Conservation (phyloP, 768 basidiomycete genomes). For the Phylloporus rhodoxanthus region DNA sequence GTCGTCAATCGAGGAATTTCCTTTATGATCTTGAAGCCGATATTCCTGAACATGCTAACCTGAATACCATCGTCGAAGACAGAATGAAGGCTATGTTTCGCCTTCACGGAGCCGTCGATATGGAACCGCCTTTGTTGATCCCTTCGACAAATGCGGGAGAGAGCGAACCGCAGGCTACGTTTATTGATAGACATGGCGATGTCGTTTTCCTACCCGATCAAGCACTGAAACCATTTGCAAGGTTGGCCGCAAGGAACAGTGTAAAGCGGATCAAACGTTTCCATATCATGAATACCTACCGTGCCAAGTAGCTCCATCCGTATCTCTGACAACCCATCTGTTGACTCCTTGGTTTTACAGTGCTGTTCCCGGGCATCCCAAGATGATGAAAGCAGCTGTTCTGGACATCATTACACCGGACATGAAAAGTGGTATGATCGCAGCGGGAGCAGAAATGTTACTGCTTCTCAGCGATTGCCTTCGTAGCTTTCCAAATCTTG, state of each 20-base stretch:
- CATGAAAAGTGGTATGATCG: conserved; percentile 52
- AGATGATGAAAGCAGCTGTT: conserved; percentile 64
- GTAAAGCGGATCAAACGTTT: conserved; percentile 75
- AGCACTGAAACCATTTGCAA: conserved; percentile 71
- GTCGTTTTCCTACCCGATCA: conserved; percentile 69
- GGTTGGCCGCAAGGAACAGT: conserved; percentile 65
- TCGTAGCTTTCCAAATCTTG: conserved; percentile 64
- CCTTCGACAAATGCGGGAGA: conserved; percentile 62
- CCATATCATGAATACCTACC: conserved; percentile 69
- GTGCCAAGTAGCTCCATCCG: conserved; percentile 48
- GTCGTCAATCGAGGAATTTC: conserved; percentile 57
- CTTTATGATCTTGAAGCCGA: conserved; percentile 72
- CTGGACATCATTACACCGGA: conserved; percentile 84
- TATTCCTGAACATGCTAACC: conserved; percentile 59
- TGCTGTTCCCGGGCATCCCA: conserved; percentile 66
- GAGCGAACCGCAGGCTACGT: conserved; percentile 58
- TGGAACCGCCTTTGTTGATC: conserved; percentile 79
- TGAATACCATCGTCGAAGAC: conserved; percentile 74
- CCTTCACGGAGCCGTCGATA: conserved; percentile 85
- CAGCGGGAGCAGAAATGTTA: conserved; percentile 71
- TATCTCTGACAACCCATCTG: background rate
- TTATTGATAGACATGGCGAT: conserved; percentile 79
- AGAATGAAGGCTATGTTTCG: conserved; percentile 72
- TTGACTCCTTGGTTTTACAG: conserved; percentile 31
- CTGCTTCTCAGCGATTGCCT: conserved; percentile 62